These are phyloP conservation scores for Brassica nigra DNA, from an alignment of 345 rosid species.

Conservation along the genomic window DNA sequence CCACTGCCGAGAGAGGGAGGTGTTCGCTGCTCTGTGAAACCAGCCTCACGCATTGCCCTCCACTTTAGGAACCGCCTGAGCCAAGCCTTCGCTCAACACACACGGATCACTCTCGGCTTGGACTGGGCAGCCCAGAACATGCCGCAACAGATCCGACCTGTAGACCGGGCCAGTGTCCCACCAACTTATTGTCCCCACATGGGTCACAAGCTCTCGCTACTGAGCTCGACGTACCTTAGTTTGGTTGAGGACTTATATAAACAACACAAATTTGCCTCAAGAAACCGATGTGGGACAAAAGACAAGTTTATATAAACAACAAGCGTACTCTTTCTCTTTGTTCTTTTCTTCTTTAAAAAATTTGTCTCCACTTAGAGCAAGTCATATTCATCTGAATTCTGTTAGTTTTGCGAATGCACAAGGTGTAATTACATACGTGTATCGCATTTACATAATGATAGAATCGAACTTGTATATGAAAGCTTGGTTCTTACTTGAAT, in stretches of 20 bases:
- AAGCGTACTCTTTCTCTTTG: background rate
- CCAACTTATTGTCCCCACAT: constrained; percentile 22
- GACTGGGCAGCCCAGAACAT: constrained; percentile 27
- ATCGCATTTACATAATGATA: background rate
- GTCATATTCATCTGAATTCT: background rate
- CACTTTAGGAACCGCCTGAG: constrained; percentile 22
- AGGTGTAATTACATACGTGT: background rate
- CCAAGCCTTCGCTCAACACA: background rate
- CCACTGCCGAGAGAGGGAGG: constrained; percentile 46
- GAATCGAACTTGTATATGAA: background rate
- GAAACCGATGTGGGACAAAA: constrained; percentile 36
- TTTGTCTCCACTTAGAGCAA: background rate
- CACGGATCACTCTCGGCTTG: constrained; percentile 35
- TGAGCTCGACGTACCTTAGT: background rate
- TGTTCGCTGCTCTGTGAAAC: constrained; percentile 44
- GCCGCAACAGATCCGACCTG: background rate
- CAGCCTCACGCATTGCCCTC: constrained; percentile 52
- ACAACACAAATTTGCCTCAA: background rate
- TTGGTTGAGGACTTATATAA: background rate
- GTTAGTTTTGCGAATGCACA: background rate
- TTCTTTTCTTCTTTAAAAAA: background rate
- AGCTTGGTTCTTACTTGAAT: background rate
- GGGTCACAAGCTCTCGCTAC: constrained; percentile 40
- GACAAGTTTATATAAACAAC: too few relatives aligned
- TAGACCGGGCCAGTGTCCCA: constrained; percentile 20